phyloP scores from a whole-genome alignment of 768 basidiomycete genomes.

The Polyporus arcularius region DNA sequence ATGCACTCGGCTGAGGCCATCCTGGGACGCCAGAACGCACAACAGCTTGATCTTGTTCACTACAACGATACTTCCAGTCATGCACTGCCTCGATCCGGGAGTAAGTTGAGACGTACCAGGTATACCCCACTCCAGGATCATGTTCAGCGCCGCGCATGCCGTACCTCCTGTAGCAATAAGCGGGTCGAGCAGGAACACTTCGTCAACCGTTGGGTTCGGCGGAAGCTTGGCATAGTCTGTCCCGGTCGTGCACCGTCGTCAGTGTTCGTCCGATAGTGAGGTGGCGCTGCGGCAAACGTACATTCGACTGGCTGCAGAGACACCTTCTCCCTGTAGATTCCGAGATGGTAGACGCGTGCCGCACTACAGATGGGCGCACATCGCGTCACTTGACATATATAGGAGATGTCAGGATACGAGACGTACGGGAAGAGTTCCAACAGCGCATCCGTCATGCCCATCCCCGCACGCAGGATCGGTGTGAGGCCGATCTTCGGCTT shows the following conservation, averaged over 20 bases:
- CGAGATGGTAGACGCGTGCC: slow-evolving; percentile 88
- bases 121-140: slow-evolving; percentile 86
- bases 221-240: slow-evolving; percentile 92
- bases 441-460: slow-evolving; percentile 91
- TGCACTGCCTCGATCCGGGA: neutral
- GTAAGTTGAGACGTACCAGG: slow-evolving; percentile 45
- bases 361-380: slow-evolving; percentile 41
- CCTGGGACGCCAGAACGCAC: slow-evolving; percentile 74
- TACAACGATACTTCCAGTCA: slow-evolving; percentile 24
- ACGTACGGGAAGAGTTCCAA: slow-evolving; percentile 83
- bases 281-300: slow-evolving; percentile 32
- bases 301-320: slow-evolving; percentile 91
- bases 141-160: slow-evolving; percentile 80
- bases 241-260: neutral
- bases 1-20: slow-evolving; percentile 70
- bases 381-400: neutral
- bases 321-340: slow-evolving; percentile 85
- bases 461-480: slow-evolving; percentile 90
- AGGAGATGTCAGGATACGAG: neutral
- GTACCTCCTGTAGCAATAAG: slow-evolving; percentile 95
- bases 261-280: neutral
- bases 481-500: slow-evolving; percentile 82
- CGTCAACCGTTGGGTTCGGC: slow-evolving; percentile 69
- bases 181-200: slow-evolving; percentile 88
- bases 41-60: slow-evolving; percentile 79